Conservation (phyloP, 495 filamentous ascomycete species). For the Penicillium odoratum region DNA sequence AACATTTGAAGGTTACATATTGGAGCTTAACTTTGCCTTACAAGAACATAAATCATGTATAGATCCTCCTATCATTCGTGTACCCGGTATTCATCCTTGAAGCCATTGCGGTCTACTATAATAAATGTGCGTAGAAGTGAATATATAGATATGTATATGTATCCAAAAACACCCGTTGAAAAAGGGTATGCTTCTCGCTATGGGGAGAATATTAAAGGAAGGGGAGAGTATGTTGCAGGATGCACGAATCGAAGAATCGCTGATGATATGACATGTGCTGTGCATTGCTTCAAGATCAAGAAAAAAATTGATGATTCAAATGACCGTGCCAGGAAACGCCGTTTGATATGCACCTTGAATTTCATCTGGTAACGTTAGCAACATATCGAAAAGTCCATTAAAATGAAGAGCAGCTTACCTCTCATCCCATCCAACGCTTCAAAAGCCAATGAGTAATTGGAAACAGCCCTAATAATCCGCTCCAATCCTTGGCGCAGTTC, state of each 20-base stretch:
- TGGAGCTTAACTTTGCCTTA: background rate
- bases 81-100: too few species aligned
- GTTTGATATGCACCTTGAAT: conserved; percentile 49
- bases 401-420: conserved; percentile 38
- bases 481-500: conserved; percentile 56
- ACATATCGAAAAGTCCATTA: background rate
- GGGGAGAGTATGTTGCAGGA: background rate
- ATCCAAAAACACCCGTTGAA: background rate
- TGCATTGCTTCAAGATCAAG: background rate
- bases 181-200: background rate
- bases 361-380: conserved; percentile 36
- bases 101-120: too few species aligned
- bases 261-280: background rate
- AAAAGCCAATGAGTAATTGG: conserved; percentile 59
- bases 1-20: background rate
- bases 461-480: conserved; percentile 48
- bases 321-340: conserved; percentile 32
- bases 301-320: conserved; percentile 7
- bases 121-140: background rate
- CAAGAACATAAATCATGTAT: too few species aligned
- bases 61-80: too few species aligned
- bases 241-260: background rate
- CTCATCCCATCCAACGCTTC: conserved; percentile 64
- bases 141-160: background rate
- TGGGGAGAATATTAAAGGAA: background rate